Evolutionary conservation across 257 asterid genomes (phyloP).

Genomic region (Verbascum thapsus): DNA sequence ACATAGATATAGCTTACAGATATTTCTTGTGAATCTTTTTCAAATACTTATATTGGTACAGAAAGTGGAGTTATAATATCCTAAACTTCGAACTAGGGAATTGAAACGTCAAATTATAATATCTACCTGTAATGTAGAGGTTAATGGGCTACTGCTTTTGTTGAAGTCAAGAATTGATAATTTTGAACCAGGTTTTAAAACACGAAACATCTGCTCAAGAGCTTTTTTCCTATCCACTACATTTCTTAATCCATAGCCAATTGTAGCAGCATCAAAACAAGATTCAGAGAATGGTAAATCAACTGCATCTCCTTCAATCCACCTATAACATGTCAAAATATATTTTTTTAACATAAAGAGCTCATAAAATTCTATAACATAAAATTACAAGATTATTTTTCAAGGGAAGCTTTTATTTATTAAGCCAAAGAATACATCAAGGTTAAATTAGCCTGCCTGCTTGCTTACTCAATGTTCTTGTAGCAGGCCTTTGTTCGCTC

Average conservation of each 20-base stretch:
- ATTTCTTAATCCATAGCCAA: slow-evolving; percentile 84
- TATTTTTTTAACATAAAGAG: not conserved
- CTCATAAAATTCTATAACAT: not conserved
- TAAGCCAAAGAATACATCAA: too few species aligned
- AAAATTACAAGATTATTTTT: slow-evolving; percentile 2
- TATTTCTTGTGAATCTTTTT: not conserved
- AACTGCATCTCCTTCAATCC: slow-evolving; percentile 86
- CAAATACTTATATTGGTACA: not conserved
- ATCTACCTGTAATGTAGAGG: slow-evolving; percentile 62
- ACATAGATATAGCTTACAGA: not conserved
- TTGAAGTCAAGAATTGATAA: slow-evolving; percentile 82
- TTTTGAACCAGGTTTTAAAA: slow-evolving; percentile 74
- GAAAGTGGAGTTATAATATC: too few species aligned
- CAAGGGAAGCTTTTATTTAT: slow-evolving; percentile 3
- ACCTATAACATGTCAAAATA: slow-evolving; percentile 47
- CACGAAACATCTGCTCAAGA: slow-evolving; percentile 66
- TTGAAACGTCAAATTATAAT: not conserved
- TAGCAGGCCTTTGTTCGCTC: slow-evolving; percentile 57
- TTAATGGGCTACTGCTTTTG: slow-evolving; percentile 57
- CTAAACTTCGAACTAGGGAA: too few species aligned
- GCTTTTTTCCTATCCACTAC: slow-evolving; percentile 66
- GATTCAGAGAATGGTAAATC: slow-evolving; percentile 72
- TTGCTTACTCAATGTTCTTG: slow-evolving; percentile 78
- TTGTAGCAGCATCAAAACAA: slow-evolving; percentile 76
- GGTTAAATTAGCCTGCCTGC: slow-evolving; percentile 43